phyloP scores from a whole-genome alignment of 805 yeast species.

The Pichia pseudocactophila region DNA sequence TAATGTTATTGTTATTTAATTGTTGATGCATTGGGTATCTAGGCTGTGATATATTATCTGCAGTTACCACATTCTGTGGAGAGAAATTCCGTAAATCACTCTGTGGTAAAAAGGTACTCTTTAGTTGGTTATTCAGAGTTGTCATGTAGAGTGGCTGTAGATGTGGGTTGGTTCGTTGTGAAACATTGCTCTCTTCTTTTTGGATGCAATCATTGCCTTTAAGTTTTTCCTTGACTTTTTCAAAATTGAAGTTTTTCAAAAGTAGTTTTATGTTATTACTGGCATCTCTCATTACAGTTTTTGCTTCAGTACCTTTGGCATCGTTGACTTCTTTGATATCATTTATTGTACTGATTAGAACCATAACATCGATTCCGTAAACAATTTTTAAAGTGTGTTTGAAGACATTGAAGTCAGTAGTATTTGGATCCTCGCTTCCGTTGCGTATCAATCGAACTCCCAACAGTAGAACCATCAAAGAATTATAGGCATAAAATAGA shows the following conservation, averaged over 20 bases:
- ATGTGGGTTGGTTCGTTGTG: too few species aligned
- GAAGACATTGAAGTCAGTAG: slow-evolving; percentile 7
- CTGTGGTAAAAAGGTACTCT: too few species aligned
- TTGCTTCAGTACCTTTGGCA: slow-evolving; percentile 14
- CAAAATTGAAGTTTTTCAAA: slow-evolving; percentile 13
- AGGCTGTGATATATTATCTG: too few species aligned
- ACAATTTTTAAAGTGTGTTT: slow-evolving; percentile 5
- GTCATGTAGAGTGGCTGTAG: too few species aligned
- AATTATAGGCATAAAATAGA: slow-evolving; percentile 30
- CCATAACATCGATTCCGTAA: slow-evolving; percentile 7
- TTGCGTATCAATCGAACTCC: slow-evolving; percentile 22
- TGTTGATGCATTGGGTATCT: too few species aligned
- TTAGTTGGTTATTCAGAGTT: too few species aligned
- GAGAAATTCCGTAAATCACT: too few species aligned
- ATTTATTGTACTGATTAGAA: slow-evolving; percentile 13
- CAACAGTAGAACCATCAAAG: slow-evolving; percentile 28
- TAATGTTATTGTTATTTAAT: too few species aligned
- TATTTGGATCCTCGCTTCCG: slow-evolving; percentile 4
- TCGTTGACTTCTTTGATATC: slow-evolving; percentile 13
- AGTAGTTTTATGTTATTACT: slow-evolving; percentile 27
- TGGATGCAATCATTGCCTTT: neutral
- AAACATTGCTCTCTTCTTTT: too few species aligned
- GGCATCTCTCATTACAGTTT: slow-evolving; percentile 26
- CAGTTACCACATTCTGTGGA: too few species aligned
- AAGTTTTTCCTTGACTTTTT: neutral